Base-by-base conservation (phyloP, 371 early-diverging fungal genomes). In the Quaeritorhiza haematococci region DNA sequence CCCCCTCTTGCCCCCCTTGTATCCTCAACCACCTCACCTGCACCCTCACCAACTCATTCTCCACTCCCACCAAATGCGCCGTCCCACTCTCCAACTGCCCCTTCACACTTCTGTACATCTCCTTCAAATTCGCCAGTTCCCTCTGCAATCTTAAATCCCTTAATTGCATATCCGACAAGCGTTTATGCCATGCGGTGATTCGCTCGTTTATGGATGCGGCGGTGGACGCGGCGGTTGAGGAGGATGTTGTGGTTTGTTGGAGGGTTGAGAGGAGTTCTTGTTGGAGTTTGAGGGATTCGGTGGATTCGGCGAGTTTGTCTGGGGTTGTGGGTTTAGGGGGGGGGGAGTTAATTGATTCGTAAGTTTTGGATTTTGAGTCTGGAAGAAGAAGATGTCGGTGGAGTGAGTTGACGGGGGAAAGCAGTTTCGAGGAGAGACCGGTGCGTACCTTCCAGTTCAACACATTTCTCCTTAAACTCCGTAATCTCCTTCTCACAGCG, bases 131-230 rank as follows among this genome's bases (percentile, higher is more conserved):
- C 24, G 46, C 62, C 3, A 67, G 19, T 44, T 69, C 64, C 24
- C 69, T 57, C 47, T 67, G 49, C 6, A 61, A 24, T 5, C 67
- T 62, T 3, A 75, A 30, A 33, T 63, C 50, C 4, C 49, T 32
- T 1, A 68, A 55, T 38, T 72, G 71, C 4, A 61, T 19, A 3
- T 26, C 44, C 1, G 62, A 38, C 59, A 71, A 66, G 17, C 68
- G 68, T 10, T 42, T 49, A 27, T 75, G 72, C 73, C 73, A 75
- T 2, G 56, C 52, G 8, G 56, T 35, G 17, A 75, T 57, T 33
- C 68, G 55, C 33, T 66, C 59, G 13, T n/a, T n/a, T n/a, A n/a
- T n/a, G n/a, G n/a, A n/a, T n/a, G n/a, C n/a, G n/a, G n/a, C n/a
- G n/a, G n/a, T n/a, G n/a, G n/a, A n/a, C n/a, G n/a, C n/a, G n/a